These are phyloP conservation scores for Podila verticillata DNA, from an alignment of 192 early-diverging fungal species.

Conservation along the genomic window DNA sequence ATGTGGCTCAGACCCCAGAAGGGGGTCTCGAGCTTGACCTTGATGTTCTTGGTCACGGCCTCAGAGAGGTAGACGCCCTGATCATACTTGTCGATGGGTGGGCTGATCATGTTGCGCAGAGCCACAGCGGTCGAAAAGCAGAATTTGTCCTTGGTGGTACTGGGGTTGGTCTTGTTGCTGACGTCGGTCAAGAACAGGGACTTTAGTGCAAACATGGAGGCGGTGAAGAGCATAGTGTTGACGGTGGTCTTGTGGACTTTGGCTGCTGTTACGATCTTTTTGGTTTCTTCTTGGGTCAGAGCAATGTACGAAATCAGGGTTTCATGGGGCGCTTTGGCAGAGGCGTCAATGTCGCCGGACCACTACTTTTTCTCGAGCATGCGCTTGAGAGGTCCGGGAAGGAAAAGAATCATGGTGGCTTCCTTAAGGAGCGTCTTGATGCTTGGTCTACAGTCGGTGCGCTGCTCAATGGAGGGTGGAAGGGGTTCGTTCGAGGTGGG, in stretches of 20 bases:
- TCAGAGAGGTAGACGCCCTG: constrained; percentile 23
- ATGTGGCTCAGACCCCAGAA: constrained; percentile 24
- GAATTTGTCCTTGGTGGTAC: constrained; percentile 20
- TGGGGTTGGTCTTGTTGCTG: background rate
- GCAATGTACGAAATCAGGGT: background rate
- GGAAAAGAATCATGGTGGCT: constrained; percentile 9
- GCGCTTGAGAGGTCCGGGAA: constrained; percentile 21
- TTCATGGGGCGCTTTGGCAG: constrained; percentile 6
- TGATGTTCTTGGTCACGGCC: constrained; percentile 14
- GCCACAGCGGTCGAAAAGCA: constrained; percentile 8
- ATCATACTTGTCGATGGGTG: constrained; percentile 7
- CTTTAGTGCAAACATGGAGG: constrained; percentile 27
- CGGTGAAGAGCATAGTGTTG: constrained; percentile 10
- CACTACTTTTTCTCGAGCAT: constrained; percentile 26
- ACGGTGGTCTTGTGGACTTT: constrained; percentile 24
- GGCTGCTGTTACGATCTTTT: constrained; percentile 14
- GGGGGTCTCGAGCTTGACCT: constrained; percentile 8
- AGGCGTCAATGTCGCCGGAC: constrained; percentile 30
- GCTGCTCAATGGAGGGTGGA: constrained; percentile 5
- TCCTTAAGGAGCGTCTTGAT: constrained; percentile 13
- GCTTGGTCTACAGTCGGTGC: constrained; percentile 18
- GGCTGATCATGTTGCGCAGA: constrained; percentile 12
- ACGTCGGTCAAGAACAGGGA: constrained; percentile 19
- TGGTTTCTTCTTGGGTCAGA: constrained; percentile 18
- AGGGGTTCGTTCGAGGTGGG: constrained; percentile 4